Conservation (phyloP, 2,329 filamentous ascomycete genomes). For the Cordyceps sp. region DNA sequence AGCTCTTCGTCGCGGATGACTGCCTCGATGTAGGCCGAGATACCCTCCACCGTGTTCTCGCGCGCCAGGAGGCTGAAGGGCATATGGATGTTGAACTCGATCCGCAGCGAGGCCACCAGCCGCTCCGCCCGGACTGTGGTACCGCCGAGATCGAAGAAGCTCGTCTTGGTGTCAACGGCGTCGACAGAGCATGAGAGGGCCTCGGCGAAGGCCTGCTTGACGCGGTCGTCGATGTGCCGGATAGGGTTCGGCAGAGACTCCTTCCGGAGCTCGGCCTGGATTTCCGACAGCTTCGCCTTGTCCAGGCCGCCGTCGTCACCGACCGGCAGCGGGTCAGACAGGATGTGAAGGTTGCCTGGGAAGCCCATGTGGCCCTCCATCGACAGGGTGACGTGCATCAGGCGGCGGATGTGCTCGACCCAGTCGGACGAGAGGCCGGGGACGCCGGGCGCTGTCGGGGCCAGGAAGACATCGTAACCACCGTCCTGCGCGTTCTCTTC, state of each 20-base stretch:
- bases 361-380: slow-evolving; percentile 2
- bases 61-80: slow-evolving; percentile 34
- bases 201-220: slow-evolving; percentile 22
- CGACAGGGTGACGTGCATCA: slow-evolving; percentile 1
- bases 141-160: slow-evolving; percentile 30
- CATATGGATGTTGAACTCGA: slow-evolving; percentile 28
- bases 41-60: slow-evolving; percentile 22
- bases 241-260: slow-evolving; percentile 2
- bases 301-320: slow-evolving; percentile 4
- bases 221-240: slow-evolving; percentile 12
- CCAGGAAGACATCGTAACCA: slow-evolving; percentile 2
- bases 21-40: slow-evolving; percentile 20
- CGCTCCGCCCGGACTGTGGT: slow-evolving; percentile 27
- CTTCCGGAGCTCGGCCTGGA: slow-evolving; percentile 8
- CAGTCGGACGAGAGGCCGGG: neutral
- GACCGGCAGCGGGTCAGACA: slow-evolving; percentile 1
- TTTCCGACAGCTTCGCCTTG: slow-evolving; percentile 13
- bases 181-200: slow-evolving; percentile 23
- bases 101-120: slow-evolving; percentile 17
- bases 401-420: slow-evolving; percentile 2
- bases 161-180: slow-evolving; percentile 14
- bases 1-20: slow-evolving; percentile 1
- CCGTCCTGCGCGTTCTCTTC: neutral
- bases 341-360: slow-evolving; percentile 2
- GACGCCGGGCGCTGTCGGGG: neutral